Evolutionary conservation across 2,329 filamentous ascomycete species (phyloP).

Genomic region (Colletotrichum melonis): DNA sequence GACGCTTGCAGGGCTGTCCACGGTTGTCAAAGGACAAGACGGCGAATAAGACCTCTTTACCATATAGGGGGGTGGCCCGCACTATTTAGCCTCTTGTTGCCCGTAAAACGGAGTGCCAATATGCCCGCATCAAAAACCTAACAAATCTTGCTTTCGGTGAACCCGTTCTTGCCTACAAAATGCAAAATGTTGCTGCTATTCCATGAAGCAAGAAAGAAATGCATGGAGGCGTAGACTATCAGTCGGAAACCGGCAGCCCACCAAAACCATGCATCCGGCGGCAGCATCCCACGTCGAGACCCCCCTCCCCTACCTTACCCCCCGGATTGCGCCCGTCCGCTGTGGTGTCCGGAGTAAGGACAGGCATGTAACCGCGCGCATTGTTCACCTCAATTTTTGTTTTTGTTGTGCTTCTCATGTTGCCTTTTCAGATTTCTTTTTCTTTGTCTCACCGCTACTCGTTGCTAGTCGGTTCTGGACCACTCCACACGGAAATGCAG

Average conservation of each 20-base stretch:
- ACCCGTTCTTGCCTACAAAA: not conserved
- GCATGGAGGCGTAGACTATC: not conserved
- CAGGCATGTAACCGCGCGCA: constrained; percentile 11
- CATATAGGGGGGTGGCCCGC: constrained; percentile 4
- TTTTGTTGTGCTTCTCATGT: not conserved
- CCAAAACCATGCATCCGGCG: constrained; percentile 13
- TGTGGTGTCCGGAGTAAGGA: constrained; percentile 20
- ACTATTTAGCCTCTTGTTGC: not conserved
- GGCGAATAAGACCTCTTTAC: constrained; percentile 1
- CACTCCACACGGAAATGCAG: constrained; percentile 25
- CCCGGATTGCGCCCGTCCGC: not conserved
- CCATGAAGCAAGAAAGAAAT: not conserved
- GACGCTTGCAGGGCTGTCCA: constrained; percentile 15
- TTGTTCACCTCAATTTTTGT: not conserved
- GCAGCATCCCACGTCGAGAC: not conserved
- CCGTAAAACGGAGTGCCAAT: not conserved
- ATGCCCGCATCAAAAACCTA: not conserved
- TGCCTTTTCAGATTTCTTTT: constrained; percentile 9
- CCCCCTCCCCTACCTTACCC: too few species aligned
- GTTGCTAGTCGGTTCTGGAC: constrained; percentile 16
- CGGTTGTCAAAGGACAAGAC: constrained; percentile 17
- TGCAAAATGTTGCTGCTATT: not conserved
- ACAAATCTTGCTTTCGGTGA: constrained; percentile 8
- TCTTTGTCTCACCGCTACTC: constrained; percentile 31
- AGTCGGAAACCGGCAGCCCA: constrained; percentile 19